Conservation (phyloP, 257 asterid species). For the Scutellaria minor region DNA sequence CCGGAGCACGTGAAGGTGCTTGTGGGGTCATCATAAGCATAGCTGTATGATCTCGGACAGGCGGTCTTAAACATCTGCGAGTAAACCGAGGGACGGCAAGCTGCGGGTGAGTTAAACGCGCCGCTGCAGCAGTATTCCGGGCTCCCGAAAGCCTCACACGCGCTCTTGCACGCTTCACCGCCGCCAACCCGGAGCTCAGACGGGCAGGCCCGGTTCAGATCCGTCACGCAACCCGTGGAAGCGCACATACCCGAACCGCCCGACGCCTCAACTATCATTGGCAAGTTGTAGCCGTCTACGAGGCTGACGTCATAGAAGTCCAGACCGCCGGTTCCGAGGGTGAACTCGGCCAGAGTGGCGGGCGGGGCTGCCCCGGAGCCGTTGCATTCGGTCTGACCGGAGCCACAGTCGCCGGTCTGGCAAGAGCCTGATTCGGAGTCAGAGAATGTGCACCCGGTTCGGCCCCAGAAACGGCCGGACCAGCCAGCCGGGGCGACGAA, state of each 20-base stretch:
- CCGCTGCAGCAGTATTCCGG: slow-evolving; percentile 95
- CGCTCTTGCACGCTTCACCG: slow-evolving; percentile 85
- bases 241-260: slow-evolving; percentile 95
- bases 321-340: slow-evolving; percentile 69
- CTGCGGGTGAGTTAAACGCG: slow-evolving; percentile 74
- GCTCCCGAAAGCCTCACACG: slow-evolving; percentile 85
- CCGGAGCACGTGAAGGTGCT: slow-evolving; percentile 93
- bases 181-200: slow-evolving; percentile 69
- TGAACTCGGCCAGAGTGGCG: slow-evolving; percentile 91
- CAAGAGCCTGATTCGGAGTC: slow-evolving; percentile 65
- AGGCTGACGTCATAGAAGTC: slow-evolving; percentile 94
- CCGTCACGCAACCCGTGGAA: slow-evolving; percentile 94
- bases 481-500: slow-evolving; percentile 86
- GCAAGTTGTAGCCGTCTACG: slow-evolving; percentile 91
- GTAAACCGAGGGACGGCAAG: slow-evolving; percentile 84
- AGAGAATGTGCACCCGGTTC: slow-evolving; percentile 79
- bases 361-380: slow-evolving; percentile 97
- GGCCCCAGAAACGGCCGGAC: slow-evolving; percentile 97
- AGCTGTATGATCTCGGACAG: slow-evolving; percentile 91
- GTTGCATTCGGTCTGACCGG: slow-evolving; percentile 75
- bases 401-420: slow-evolving; percentile 84
- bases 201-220: slow-evolving; percentile 88
- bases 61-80: slow-evolving; percentile 80
- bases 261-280: slow-evolving; percentile 74
- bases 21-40: slow-evolving; percentile 94